A percentile compares a stretch with the other conserved stretches of the same genome.
phyloP scores from a whole-genome alignment of 2,329 filamentous ascomycete genomes.

The Cordyceps javanica region DNA sequence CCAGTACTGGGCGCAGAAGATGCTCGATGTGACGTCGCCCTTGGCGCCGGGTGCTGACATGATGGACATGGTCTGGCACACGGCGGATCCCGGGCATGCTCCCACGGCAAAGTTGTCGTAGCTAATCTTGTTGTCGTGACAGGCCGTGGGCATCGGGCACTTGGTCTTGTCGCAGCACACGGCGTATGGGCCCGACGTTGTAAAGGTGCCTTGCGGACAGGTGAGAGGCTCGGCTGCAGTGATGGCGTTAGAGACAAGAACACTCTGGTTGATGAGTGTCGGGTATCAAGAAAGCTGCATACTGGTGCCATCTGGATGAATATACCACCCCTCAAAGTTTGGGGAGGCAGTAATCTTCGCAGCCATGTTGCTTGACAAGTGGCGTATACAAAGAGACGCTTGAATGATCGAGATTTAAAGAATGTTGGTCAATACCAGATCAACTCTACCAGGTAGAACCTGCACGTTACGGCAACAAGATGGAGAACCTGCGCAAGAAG shows the following conservation, averaged over 20 bases:
- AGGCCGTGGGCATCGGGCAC: conserved; percentile 7
- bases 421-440: neutral
- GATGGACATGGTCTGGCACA: conserved; percentile 12
- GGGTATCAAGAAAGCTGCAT: neutral
- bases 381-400: neutral
- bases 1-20: conserved; percentile 11
- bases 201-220: conserved; percentile 8
- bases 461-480: neutral
- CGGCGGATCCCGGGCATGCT: neutral
- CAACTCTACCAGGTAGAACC: neutral
- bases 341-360: neutral
- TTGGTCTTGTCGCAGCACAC: conserved; percentile 4
- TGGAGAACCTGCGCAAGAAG: neutral
- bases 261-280: neutral
- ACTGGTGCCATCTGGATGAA: conserved; percentile 10
- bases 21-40: conserved; percentile 7
- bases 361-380: neutral
- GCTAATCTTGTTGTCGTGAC: conserved; percentile 6
- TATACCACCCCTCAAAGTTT: conserved; percentile 11
- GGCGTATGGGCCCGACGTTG: conserved; percentile 2
- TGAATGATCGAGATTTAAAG: neutral
- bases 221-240: conserved; percentile 3
- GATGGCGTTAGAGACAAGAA: neutral
- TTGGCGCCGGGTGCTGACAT: neutral
- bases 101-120: conserved; percentile 7